A percentile compares a stretch with the other conserved stretches of the same genome.
These are phyloP conservation scores for Cornus suecica DNA, from an alignment of 148 eudicot genomes.

Conservation along the genomic window DNA sequence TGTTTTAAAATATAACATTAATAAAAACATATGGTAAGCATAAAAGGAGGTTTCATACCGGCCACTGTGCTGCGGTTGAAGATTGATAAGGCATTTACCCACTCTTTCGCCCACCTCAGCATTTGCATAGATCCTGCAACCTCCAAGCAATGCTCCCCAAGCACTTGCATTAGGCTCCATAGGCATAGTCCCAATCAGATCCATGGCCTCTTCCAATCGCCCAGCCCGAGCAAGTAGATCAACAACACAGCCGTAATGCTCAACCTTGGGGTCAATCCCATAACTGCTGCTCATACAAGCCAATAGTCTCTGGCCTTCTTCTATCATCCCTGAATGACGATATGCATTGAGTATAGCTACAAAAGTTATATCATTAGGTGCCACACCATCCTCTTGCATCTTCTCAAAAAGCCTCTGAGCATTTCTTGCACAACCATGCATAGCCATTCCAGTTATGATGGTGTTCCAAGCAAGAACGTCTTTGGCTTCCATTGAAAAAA, in stretches of 20 bases:
- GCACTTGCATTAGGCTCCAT: conserved; percentile 30
- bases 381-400: conserved; percentile 25
- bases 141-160: conserved; percentile 36
- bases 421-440: conserved; percentile 24
- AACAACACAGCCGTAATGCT: conserved; percentile 28
- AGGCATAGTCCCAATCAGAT: conserved; percentile 28
- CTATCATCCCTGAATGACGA: conserved; percentile 32
- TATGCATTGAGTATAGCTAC: conserved; percentile 29
- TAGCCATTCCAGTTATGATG: conserved; percentile 30
- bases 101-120: conserved; percentile 23
- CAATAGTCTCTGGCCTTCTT: conserved; percentile 25
- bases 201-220: conserved; percentile 27
- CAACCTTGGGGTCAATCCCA: conserved; percentile 26
- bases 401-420: conserved; percentile 17
- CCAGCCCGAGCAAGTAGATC: conserved; percentile 38
- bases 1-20: background rate
- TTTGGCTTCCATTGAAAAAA: conserved; percentile 19
- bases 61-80: conserved; percentile 32
- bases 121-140: conserved; percentile 25
- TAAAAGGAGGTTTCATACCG: conserved; percentile 17
- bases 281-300: conserved; percentile 22
- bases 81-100: conserved; percentile 24
- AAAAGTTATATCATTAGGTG: conserved; percentile 31
- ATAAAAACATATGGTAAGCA: background rate
- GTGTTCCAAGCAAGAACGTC: conserved; percentile 34